phyloP scores from a whole-genome alignment of 768 basidiomycete species.

The Boletus edulis region DNA sequence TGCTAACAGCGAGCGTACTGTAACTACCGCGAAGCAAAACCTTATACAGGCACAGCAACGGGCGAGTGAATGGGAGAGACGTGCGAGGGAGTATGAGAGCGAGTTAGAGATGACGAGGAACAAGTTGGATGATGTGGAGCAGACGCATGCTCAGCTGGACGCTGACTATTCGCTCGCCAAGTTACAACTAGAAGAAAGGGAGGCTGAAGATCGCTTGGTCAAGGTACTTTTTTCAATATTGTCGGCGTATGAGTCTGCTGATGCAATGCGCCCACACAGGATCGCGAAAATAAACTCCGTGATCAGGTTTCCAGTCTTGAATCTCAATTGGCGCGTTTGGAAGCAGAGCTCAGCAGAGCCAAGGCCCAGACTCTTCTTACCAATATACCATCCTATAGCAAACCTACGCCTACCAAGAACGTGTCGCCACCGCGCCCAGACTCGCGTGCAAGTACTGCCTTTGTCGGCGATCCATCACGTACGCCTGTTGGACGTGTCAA shows the following conservation, averaged over 20 bases:
- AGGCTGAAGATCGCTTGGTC: constrained; percentile 63
- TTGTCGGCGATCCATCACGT: constrained; percentile 46
- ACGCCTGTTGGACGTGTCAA: constrained; percentile 47
- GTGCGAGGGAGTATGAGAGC: constrained; percentile 66
- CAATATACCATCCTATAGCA: constrained; percentile 38
- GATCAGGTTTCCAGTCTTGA: constrained; percentile 67
- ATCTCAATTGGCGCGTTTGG: constrained; percentile 52
- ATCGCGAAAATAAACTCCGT: constrained; percentile 65
- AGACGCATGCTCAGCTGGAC: constrained; percentile 61
- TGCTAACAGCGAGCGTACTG: constrained; percentile 58
- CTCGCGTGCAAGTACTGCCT: constrained; percentile 68
- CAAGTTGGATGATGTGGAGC: constrained; percentile 66
- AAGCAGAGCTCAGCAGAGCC: constrained; percentile 56
- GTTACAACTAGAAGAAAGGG: constrained; percentile 73
- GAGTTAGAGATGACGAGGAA: constrained; percentile 59
- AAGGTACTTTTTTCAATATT: constrained; percentile 45
- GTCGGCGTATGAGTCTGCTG: constrained; percentile 1
- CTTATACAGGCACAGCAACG: constrained; percentile 75
- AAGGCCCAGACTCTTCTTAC: constrained; percentile 30
- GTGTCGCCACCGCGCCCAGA: constrained; percentile 62
- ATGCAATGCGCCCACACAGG: constrained; percentile 39
- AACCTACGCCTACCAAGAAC: constrained; percentile 32
- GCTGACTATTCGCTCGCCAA: constrained; percentile 66
- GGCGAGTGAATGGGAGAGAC: constrained; percentile 78
- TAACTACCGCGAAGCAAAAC: constrained; percentile 56